Evolutionary conservation across 106 monocot genomes (phyloP), one percentile per base, ranked within the genome.

Genomic region (Hemerocallis citrina): DNA sequence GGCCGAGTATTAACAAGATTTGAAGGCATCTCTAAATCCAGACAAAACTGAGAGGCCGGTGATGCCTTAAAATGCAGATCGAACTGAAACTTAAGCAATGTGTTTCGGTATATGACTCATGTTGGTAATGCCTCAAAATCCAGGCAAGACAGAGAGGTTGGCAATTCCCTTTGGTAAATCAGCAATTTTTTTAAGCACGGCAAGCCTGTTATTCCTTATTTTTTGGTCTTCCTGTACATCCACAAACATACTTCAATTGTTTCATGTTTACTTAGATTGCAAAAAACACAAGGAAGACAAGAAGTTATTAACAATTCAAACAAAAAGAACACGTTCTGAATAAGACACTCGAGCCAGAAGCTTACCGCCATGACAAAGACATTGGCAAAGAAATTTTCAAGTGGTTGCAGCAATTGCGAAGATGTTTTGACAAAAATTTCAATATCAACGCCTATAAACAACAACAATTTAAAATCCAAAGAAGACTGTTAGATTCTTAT

Each of bases 341-440:
- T 9, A 30, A 25, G 14, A 50, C 37, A 7, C 19, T 15, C 59
- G 4, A 20, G 10, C 2, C 9, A 13, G 47, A 73, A 51, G 20
- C 85, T 57, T 86, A 95, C 95, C 75, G 48, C 84, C 95, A 95
- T 95, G 20, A 95, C 95, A 69, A 65, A 95, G 20, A 95, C 90
- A 52, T 86, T 83, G 66, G 79, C 76, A 63, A 95, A 95, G 73
- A 95, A 95, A 74, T 84, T 74, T 62, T 95, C 81, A 20, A 95
- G 81, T 45, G 95, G 90, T 69, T 77, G 77, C 8, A 84, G 46
- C 63, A 95, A 72, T 52, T 81, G 50, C 45, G 63, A 72, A 28
- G 95, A 95, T 42, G 67, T 60, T 55, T 66, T 54, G 0, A 84
- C 61, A 73, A 95, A 90, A 17, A 21, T 43, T 30, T 58, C 71